Percentiles rank a stretch among this genome's conserved stretches.
These are phyloP conservation scores for Amanita pseudoporphyria DNA, from an alignment of 768 basidiomycete species.

Conservation along the genomic window DNA sequence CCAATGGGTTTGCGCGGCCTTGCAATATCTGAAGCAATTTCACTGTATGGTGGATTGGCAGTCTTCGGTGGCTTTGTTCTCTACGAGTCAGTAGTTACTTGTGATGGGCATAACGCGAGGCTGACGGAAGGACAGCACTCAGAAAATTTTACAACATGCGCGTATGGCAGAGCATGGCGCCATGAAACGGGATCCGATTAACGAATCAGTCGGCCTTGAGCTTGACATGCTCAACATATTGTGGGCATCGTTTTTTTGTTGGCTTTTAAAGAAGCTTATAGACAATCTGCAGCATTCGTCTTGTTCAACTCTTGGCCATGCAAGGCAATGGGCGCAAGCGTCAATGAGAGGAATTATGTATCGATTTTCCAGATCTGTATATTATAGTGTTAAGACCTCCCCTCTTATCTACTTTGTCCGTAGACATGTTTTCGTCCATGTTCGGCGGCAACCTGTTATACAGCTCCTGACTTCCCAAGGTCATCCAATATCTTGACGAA, in stretches of 20 bases:
- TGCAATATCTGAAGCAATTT: conserved; percentile 67
- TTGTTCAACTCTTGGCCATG: conserved; percentile 74
- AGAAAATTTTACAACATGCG: conserved; percentile 75
- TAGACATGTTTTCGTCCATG: too few relatives aligned
- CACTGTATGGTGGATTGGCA: conserved; percentile 81
- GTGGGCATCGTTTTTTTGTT: conserved; percentile 28
- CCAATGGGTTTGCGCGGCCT: conserved; percentile 73
- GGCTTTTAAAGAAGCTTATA: neutral
- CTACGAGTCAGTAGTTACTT: conserved; percentile 52
- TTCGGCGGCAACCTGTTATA: neutral
- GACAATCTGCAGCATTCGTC: conserved; percentile 45
- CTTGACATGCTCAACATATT: conserved; percentile 90
- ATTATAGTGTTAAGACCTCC: neutral
- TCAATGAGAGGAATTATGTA: conserved; percentile 14
- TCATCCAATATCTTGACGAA: conserved; percentile 68
- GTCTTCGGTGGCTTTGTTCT: conserved; percentile 84
- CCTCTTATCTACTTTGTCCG: too few relatives aligned
- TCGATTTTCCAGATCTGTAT: conserved; percentile 1
- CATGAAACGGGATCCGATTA: conserved; percentile 64
- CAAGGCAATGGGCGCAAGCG: conserved; percentile 44
- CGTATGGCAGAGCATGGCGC: conserved; percentile 60
- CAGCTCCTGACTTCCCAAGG: conserved; percentile 38
- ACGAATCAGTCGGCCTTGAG: conserved; percentile 69
- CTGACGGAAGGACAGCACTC: conserved; percentile 42
- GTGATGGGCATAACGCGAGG: neutral